Base-by-base conservation (phyloP, 2,329 filamentous ascomycete species). In the Arthrobotrys iridis region DNA sequence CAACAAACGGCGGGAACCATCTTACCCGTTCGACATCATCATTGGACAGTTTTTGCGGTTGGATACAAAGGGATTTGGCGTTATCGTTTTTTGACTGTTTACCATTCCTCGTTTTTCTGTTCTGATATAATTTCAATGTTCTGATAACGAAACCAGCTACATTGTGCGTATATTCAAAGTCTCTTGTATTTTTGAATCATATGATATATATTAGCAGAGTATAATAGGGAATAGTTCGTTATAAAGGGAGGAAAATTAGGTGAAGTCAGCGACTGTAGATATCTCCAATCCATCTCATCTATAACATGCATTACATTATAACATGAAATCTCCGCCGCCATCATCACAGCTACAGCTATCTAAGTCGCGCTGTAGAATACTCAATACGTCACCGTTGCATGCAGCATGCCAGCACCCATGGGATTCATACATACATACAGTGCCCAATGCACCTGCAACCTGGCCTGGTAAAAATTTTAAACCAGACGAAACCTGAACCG, bases 61-160 rank as follows among this genome's bases (percentile, higher is more conserved):
- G 63, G 71, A 75, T 75, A 75, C 63, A 75, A 59, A 24, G 58
- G 71, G 46, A 68, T 68, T 71, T 64, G 71, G 71, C 71, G 71
- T 75, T 64, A 20, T 46, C 20, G 11, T 28, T 46, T 65, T 28
- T 40, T 24, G 8, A 18, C 45, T 40, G 18, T 24, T 37, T 20
- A 24, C 24, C 24, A 20, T 55, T 40, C 18, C 28, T 15, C 22
- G 0, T 62, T 41, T 33, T 40, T 24, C 4, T 5, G n/a, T 63
- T 63, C 37, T 35, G 13, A 15, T 43, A 3, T 60, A 10, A 13
- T 30, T 75, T 28, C 35, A 10, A 28, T 33, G 28, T 18, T 52
- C 62, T 43, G 13, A 33, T 59, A 71, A 64, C 55, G 57, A 71
- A 41, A 62, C 55, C 6, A 55, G 65, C 55, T 43, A 70, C 30